Evolutionary conservation across 2,329 filamentous ascomycete genomes (phyloP).

Genomic region (Torrubiella hemipterigena): DNA sequence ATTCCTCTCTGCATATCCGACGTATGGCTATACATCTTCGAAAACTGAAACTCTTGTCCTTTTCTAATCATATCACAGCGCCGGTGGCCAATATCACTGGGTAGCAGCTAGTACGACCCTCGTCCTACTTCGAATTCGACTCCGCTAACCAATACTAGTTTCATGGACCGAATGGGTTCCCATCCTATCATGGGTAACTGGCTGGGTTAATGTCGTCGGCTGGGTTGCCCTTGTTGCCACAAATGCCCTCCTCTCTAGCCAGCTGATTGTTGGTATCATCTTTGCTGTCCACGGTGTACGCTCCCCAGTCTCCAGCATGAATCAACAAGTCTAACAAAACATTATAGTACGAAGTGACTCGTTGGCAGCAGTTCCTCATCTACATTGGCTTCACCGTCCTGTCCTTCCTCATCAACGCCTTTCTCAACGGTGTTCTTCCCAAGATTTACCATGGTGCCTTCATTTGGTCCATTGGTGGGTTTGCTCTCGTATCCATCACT

Average conservation of each 20-base stretch:
- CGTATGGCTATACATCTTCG: conserved; percentile 10
- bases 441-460: conserved; percentile 53
- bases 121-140: too few species aligned
- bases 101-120: too few species aligned
- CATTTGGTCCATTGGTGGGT: conserved; percentile 57
- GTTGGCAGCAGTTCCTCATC: conserved; percentile 60
- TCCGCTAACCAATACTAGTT: conserved; percentile 3
- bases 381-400: conserved; percentile 17
- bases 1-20: conserved; percentile 52
- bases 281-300: conserved; percentile 39
- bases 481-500: conserved; percentile 56
- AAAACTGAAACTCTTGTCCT: not conserved
- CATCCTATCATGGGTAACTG: conserved; percentile 18
- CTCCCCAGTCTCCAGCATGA: not conserved
- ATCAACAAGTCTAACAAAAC: not conserved
- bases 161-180: conserved; percentile 14
- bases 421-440: conserved; percentile 17
- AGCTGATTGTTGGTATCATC: conserved; percentile 54
- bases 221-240: conserved; percentile 60
- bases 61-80: conserved; percentile 11
- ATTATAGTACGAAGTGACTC: conserved; percentile 35
- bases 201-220: conserved; percentile 57
- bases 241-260: conserved; percentile 53
- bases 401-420: conserved; percentile 17
- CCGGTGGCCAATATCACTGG: conserved; percentile 59